Evolutionary conservation across 495 filamentous ascomycete species (phyloP).

Genomic region (Tuber calosporum): DNA sequence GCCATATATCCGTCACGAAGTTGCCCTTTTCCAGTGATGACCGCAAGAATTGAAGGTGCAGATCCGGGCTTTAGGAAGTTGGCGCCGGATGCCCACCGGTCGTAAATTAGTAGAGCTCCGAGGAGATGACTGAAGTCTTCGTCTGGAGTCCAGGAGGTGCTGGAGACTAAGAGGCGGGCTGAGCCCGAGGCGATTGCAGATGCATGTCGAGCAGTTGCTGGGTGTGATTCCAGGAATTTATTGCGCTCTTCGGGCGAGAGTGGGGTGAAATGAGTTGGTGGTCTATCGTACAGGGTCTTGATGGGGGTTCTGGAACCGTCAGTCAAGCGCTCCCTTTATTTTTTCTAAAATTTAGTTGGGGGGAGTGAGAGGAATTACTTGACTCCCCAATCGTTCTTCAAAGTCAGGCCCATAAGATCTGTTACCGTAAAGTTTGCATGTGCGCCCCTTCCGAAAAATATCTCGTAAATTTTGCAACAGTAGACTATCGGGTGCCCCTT

Average conservation of each 20-base stretch:
- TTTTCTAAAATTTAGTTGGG: not conserved
- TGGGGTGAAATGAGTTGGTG: slow-evolving; percentile 71
- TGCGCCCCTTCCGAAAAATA: slow-evolving; percentile 58
- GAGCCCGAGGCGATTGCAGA: slow-evolving; percentile 51
- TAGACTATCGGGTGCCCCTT: slow-evolving; percentile 65
- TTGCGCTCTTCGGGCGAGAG: slow-evolving; percentile 50
- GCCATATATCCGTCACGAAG: slow-evolving; percentile 66
- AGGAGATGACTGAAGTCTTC: slow-evolving; percentile 90
- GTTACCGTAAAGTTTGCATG: slow-evolving; percentile 79
- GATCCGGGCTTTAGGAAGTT: slow-evolving; percentile 36
- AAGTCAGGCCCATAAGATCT: slow-evolving; percentile 69
- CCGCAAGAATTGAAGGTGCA: slow-evolving; percentile 63
- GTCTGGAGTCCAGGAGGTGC: slow-evolving; percentile 93
- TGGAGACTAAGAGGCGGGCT: slow-evolving; percentile 69
- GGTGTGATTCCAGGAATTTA: slow-evolving; percentile 55
- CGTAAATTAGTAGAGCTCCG: slow-evolving; percentile 70
- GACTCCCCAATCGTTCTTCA: slow-evolving; percentile 49
- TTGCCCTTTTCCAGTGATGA: slow-evolving; percentile 92
- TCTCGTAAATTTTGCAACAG: slow-evolving; percentile 70
- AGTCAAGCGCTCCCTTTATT: slow-evolving; percentile 45
- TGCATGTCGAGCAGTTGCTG: slow-evolving; percentile 54
- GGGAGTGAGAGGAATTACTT: slow-evolving; percentile 3
- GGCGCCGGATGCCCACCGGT: slow-evolving; percentile 45
- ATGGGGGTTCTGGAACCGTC: slow-evolving; percentile 48
- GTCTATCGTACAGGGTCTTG: slow-evolving; percentile 75